phyloP scores from a whole-genome alignment of 768 basidiomycete genomes.

The Mycena rebaudengoi region DNA sequence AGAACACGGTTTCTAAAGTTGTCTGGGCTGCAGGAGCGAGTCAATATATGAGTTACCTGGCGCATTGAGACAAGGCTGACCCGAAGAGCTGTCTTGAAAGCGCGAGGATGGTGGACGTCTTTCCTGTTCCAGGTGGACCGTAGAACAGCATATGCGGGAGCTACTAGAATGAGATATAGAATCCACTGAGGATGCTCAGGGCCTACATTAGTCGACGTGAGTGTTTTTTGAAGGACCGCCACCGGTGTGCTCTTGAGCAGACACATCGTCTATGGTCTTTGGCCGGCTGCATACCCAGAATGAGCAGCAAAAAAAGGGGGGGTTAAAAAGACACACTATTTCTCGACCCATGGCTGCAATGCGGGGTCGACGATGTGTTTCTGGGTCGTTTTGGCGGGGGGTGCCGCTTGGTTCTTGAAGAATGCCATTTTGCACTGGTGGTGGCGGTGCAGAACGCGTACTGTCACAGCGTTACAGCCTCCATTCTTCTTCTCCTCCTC shows the following conservation, averaged over 20 bases:
- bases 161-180: constrained; percentile 50
- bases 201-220: constrained; percentile 89
- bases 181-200: not conserved
- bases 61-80: constrained; percentile 50
- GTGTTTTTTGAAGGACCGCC: constrained; percentile 88
- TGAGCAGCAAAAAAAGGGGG: not conserved
- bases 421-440: constrained; percentile 63
- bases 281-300: constrained; percentile 64
- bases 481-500: not conserved
- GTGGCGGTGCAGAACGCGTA: constrained; percentile 3
- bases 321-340: constrained; percentile 61
- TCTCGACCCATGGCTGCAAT: constrained; percentile 97
- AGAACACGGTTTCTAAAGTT: constrained; percentile 93
- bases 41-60: constrained; percentile 1
- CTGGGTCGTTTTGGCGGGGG: constrained; percentile 47
- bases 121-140: constrained; percentile 97
- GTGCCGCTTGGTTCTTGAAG: constrained; percentile 57
- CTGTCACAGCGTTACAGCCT: not conserved
- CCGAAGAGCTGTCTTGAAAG: constrained; percentile 94
- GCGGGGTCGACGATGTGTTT: constrained; percentile 62
- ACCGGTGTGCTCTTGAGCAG: constrained; percentile 97
- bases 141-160: constrained; percentile 99
- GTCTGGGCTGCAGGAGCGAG: constrained; percentile 71
- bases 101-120: constrained; percentile 97
- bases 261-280: constrained; percentile 97